These are phyloP conservation scores for Suillus tomentosus DNA, from an alignment of 768 basidiomycete genomes.

Conservation along the genomic window DNA sequence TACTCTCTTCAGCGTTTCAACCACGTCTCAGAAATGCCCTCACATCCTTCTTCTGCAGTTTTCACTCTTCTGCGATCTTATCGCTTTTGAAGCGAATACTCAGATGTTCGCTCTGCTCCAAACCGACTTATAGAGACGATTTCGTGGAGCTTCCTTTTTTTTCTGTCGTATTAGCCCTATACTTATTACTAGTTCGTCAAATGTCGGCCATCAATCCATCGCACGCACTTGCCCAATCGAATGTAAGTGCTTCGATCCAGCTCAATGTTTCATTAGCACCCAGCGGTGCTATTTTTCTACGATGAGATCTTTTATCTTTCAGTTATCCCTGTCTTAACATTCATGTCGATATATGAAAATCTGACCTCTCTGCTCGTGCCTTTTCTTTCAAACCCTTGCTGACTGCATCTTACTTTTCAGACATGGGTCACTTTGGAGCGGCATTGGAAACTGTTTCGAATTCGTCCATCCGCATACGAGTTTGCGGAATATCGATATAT, in stretches of 20 bases:
- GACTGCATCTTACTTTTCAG: neutral
- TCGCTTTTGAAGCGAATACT: neutral
- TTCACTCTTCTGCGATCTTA: slow-evolving; percentile 64
- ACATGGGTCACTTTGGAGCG: neutral
- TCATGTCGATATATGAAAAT: slow-evolving; percentile 25
- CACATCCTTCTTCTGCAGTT: slow-evolving; percentile 87
- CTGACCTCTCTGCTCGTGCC: slow-evolving; percentile 8
- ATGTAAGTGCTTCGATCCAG: neutral
- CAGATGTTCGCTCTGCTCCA: neutral
- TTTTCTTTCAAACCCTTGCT: neutral
- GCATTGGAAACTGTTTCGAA: neutral
- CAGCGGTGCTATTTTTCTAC: neutral
- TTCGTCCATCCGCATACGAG: neutral
- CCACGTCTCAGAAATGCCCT: slow-evolving; percentile 47
- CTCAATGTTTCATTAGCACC: neutral
- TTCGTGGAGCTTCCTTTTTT: neutral
- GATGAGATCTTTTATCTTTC: slow-evolving; percentile 26
- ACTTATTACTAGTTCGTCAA: no score
- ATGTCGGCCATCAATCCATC: neutral
- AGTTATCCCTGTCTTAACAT: slow-evolving; percentile 36
- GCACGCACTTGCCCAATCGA: neutral
- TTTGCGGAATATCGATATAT: neutral
- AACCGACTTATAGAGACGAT: neutral
- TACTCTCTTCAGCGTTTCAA: neutral
- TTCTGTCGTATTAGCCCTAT: neutral